Conservation (phyloP, 495 filamentous ascomycete species). For the Physcia stellaris region DNA sequence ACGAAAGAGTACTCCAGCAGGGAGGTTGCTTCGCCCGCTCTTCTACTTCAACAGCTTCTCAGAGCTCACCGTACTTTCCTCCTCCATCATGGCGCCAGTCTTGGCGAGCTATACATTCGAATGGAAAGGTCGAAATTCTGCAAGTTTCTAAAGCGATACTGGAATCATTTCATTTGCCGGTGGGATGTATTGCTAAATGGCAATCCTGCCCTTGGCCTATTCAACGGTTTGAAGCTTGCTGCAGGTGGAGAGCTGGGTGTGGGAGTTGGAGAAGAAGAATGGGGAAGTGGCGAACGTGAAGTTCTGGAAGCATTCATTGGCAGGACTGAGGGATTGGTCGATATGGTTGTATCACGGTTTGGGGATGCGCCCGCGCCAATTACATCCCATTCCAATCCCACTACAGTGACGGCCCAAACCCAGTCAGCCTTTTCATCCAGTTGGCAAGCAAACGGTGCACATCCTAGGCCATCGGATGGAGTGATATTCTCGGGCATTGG, state of each 20-base stretch:
- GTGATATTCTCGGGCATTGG: conserved; percentile 72
- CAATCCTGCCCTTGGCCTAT: conserved; percentile 68
- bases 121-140: conserved; percentile 48
- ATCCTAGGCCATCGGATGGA: conserved; percentile 50
- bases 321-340: conserved; percentile 53
- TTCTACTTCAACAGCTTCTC: conserved; percentile 67
- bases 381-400: background rate
- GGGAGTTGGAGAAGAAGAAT: conserved; percentile 86
- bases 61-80: conserved; percentile 76
- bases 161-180: conserved; percentile 62
- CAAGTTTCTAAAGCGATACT: conserved; percentile 58
- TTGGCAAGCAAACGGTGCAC: conserved; percentile 1
- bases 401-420: conserved; percentile 5
- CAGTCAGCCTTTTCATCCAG: background rate
- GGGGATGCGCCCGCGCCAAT: conserved; percentile 34
- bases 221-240: conserved; percentile 77
- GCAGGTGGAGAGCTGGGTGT: conserved; percentile 83
- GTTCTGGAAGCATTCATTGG: conserved; percentile 73
- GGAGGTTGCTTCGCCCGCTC: conserved; percentile 69
- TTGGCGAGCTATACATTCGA: conserved; percentile 50
- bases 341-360: conserved; percentile 77
- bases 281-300: conserved; percentile 81
- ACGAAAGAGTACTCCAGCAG: conserved; percentile 66
- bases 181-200: conserved; percentile 89
- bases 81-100: conserved; percentile 64